Percentiles rank a stretch among this genome's conserved stretches.
Conservation (phyloP, 495 filamentous ascomycete genomes). For the Neurospora sp. region DNA sequence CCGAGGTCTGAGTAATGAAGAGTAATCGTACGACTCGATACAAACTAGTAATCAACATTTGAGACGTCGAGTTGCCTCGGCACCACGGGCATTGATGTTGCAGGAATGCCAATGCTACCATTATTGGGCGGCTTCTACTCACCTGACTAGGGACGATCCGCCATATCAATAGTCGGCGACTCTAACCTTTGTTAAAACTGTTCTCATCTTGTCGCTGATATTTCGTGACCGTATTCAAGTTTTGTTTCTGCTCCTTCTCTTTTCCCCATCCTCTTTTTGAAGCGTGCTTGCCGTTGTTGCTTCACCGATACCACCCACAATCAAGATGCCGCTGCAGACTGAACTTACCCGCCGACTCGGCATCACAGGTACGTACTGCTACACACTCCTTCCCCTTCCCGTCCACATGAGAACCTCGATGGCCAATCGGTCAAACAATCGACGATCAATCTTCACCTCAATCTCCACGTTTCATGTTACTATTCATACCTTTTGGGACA, state of each 20-base stretch:
- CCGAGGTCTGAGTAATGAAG: not conserved
- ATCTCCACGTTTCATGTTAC: not conserved
- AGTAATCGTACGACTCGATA: not conserved
- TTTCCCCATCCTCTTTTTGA: not conserved
- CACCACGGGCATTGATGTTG: not conserved
- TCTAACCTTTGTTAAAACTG: not conserved
- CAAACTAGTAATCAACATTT: not conserved
- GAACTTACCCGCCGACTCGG: conserved; percentile 81
- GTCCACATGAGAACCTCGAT: not conserved
- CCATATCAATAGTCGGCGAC: not conserved
- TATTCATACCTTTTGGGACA: not conserved
- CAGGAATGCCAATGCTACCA: not conserved
- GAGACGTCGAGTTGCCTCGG: not conserved
- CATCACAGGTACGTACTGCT: conserved; percentile 54
- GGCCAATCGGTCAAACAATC: not conserved
- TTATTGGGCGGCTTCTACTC: not conserved
- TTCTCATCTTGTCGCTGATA: not conserved
- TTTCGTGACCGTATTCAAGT: not conserved
- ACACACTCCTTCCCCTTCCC: not conserved
- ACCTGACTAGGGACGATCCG: not conserved
- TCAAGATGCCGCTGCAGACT: conserved; percentile 82
- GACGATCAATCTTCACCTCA: not conserved
- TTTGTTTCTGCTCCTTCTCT: not conserved
- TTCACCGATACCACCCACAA: not conserved
- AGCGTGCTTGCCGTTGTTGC: not conserved